Percentiles rank a stretch among this genome's conserved stretches.
phyloP scores from a whole-genome alignment of 805 yeast genomes.

The Wickerhamiella azymoides region DNA sequence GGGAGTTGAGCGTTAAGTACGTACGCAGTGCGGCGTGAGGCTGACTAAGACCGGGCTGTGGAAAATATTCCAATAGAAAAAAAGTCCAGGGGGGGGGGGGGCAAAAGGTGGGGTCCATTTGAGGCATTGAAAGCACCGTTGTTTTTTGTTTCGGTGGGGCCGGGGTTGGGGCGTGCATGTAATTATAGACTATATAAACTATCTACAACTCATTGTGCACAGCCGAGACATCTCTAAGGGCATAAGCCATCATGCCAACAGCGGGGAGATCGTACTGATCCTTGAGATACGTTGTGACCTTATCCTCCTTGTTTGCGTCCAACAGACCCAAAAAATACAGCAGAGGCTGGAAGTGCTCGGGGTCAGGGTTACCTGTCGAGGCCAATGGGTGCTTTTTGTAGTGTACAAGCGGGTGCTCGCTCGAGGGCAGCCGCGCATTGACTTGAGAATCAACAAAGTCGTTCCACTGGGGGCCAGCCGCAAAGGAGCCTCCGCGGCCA shows the following conservation, averaged over 20 bases:
- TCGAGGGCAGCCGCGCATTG: conserved; percentile 7
- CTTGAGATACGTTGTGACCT: conserved; percentile 9
- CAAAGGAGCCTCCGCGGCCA: too few relatives aligned
- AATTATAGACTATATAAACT: too few relatives aligned
- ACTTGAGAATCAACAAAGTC: conserved; percentile 23
- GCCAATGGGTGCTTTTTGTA: conserved; percentile 17
- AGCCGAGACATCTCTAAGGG: neutral
- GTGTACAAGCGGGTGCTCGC: conserved; percentile 21
- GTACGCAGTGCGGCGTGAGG: too few relatives aligned
- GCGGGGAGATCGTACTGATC: neutral
- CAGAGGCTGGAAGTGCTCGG: conserved; percentile 42
- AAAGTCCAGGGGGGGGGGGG: neutral
- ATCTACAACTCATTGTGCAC: neutral
- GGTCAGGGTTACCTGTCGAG: conserved; percentile 47
- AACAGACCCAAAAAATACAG: conserved; percentile 14
- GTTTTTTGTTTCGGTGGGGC: too few relatives aligned
- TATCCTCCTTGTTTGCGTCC: conserved; percentile 20
- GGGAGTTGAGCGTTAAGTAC: too few relatives aligned
- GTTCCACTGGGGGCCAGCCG: conserved; percentile 24
- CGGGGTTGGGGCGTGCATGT: too few relatives aligned
- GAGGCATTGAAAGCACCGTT: too few relatives aligned
- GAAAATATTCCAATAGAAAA: neutral
- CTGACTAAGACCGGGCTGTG: neutral
- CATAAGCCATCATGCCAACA: neutral
- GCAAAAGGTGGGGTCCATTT: too few relatives aligned